These are phyloP conservation scores for Blastobotrys serpentis DNA, from an alignment of 1,139 yeast species.

Conservation along the genomic window DNA sequence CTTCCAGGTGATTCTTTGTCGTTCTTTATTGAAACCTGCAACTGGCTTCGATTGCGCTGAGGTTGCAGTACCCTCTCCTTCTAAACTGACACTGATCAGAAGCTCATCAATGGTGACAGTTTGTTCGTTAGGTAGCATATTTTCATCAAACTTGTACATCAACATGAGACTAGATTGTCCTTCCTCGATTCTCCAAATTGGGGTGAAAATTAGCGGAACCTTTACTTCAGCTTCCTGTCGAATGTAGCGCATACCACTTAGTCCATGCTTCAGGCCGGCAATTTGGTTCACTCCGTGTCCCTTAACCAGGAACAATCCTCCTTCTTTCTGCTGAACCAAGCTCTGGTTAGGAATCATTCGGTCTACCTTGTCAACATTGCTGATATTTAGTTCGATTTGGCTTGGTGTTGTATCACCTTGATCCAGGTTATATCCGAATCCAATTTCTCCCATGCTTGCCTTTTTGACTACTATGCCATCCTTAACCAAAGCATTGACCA, in stretches of 20 bases:
- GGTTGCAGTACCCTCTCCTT: constrained; percentile 47
- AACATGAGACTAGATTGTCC: constrained; percentile 84
- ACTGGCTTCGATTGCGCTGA: constrained; percentile 88
- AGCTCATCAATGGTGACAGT: constrained; percentile 53
- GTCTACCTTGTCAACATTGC: constrained; percentile 20
- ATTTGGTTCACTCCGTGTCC: constrained; percentile 14
- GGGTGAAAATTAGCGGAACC: constrained; percentile 68
- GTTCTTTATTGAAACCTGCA: constrained; percentile 83
- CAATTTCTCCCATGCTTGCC: constrained; percentile 75
- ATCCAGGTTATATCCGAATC: constrained; percentile 56
- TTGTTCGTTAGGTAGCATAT: constrained; percentile 32
- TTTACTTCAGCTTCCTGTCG: constrained; percentile 45
- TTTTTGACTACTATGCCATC: constrained; percentile 61
- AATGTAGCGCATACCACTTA: constrained; percentile 72
- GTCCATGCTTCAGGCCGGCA: constrained; percentile 20
- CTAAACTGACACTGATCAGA: constrained; percentile 57
- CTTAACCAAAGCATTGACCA: constrained; percentile 68
- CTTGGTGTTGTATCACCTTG: constrained; percentile 16
- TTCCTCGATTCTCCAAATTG: constrained; percentile 85
- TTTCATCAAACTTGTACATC: constrained; percentile 56
- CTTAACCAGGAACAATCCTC: constrained; percentile 15
- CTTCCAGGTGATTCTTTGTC: constrained; percentile 84
- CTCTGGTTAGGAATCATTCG: constrained; percentile 28
- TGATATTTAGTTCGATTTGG: constrained; percentile 22
- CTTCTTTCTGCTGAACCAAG: constrained; percentile 21